These are phyloP conservation scores for Schizosaccharomyces versatilis DNA, from an alignment of 1,139 yeast genomes.

Conservation along the genomic window DNA sequence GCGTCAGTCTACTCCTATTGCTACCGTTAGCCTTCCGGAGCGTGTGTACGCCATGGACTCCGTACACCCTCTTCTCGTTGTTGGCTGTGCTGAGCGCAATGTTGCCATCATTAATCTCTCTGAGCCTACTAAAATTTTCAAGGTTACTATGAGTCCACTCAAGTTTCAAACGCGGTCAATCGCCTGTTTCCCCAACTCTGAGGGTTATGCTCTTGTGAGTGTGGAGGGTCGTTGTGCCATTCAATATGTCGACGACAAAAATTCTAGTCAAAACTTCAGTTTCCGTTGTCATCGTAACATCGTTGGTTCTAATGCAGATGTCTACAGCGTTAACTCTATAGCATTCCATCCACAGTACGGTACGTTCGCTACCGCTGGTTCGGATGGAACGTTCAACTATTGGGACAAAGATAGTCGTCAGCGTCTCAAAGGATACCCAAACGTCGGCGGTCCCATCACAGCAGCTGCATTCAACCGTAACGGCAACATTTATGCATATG, in stretches of 20 bases:
- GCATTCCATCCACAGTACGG: slow-evolving; percentile 78
- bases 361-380: slow-evolving; percentile 82
- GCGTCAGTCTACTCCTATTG: slow-evolving; percentile 65
- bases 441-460: slow-evolving; percentile 50
- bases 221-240: slow-evolving; percentile 96
- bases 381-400: slow-evolving; percentile 80
- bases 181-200: slow-evolving; percentile 69
- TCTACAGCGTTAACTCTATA: slow-evolving; percentile 62
- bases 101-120: slow-evolving; percentile 48
- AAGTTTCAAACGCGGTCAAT: slow-evolving; percentile 76
- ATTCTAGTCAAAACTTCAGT: slow-evolving; percentile 31
- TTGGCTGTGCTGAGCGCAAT: slow-evolving; percentile 82
- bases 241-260: slow-evolving; percentile 59
- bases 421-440: slow-evolving; percentile 49
- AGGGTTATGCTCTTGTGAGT: slow-evolving; percentile 81
- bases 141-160: slow-evolving; percentile 54
- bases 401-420: slow-evolving; percentile 94
- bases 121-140: slow-evolving; percentile 67
- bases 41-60: slow-evolving; percentile 80
- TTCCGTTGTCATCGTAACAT: slow-evolving; percentile 75
- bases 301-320: slow-evolving; percentile 24
- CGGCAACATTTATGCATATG: slow-evolving; percentile 78
- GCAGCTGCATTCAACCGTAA: slow-evolving; percentile 60
- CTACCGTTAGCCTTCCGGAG: slow-evolving; percentile 68
- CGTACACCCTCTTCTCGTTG: slow-evolving; percentile 58